Conservation (phyloP, 169 alveolate species). For the Plasmodium gallinaceum region DNA sequence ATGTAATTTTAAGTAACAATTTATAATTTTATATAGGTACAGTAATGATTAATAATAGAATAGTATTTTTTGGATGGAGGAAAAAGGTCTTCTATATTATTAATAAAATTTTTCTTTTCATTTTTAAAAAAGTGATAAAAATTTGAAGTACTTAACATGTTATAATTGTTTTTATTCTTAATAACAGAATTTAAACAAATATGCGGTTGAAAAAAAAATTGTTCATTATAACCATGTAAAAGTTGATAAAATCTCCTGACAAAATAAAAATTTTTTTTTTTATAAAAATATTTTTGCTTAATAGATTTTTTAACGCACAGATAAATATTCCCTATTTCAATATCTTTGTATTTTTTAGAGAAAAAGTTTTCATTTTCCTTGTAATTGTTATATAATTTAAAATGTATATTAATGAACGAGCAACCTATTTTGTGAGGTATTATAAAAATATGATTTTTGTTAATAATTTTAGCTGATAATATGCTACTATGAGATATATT, state of each 20-base stretch:
- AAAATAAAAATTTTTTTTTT: conserved; percentile 32
- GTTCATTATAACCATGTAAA: conserved; percentile 4
- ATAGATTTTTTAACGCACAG: conserved; percentile 32
- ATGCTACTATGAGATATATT: conserved; percentile 31
- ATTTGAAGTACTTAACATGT: conserved; percentile 6
- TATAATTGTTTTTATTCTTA: neutral
- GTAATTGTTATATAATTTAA: conserved; percentile 1
- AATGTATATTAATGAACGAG: conserved; percentile 22
- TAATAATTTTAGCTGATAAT: conserved; percentile 29
- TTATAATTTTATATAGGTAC: conserved; percentile 26
- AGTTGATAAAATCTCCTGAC: conserved; percentile 31
- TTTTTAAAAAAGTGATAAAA: conserved; percentile 28
- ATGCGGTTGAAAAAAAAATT: conserved; percentile 45
- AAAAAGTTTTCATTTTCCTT: neutral
- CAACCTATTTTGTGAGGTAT: conserved; percentile 68
- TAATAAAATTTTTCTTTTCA: conserved; percentile 3
- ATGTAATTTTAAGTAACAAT: neutral
- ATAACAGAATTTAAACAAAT: conserved; percentile 26
- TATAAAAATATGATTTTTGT: conserved; percentile 27
- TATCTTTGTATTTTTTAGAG: conserved; percentile 1
- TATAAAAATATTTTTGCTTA: conserved; percentile 37
- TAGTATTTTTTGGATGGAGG: conserved; percentile 8
- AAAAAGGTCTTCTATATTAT: conserved; percentile 29
- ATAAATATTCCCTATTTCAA: conserved; percentile 5
- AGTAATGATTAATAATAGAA: conserved; percentile 63